These are phyloP conservation scores for Huntiella abstrusa DNA, from an alignment of 2,329 filamentous ascomycete genomes.

Conservation along the genomic window DNA sequence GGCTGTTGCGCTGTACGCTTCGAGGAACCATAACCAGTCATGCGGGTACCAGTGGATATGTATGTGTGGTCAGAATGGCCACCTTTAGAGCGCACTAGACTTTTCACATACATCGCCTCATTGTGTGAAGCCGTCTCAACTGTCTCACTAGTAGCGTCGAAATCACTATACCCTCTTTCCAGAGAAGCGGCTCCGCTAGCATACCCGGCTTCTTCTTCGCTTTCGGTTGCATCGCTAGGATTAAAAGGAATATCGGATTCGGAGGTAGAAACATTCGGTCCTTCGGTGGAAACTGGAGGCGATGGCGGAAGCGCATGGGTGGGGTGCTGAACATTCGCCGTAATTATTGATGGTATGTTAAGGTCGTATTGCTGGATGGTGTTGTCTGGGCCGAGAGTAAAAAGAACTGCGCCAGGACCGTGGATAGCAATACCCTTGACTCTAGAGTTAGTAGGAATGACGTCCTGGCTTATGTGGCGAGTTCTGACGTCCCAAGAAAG, in stretches of 20 bases:
- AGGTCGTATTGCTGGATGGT: conserved; percentile 92
- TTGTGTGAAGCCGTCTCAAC: background rate
- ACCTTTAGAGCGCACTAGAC: conserved; percentile 15
- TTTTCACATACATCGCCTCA: background rate
- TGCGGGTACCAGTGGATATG: conserved; percentile 16
- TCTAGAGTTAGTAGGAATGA: conserved; percentile 45
- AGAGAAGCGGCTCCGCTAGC: background rate
- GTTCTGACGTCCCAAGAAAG: conserved; percentile 76
- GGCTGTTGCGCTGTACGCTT: conserved; percentile 36
- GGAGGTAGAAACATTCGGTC: conserved; percentile 30
- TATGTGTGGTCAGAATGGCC: conserved; percentile 39
- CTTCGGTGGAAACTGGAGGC: conserved; percentile 63
- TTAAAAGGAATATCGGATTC: conserved; percentile 37
- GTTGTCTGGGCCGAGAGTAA: conserved; percentile 73
- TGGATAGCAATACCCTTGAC: conserved; percentile 69
- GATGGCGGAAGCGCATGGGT: conserved; percentile 44
- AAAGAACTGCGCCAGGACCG: conserved; percentile 76
- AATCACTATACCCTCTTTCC: conserved; percentile 4
- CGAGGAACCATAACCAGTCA: background rate
- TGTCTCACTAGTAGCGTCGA: background rate
- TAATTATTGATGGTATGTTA: conserved; percentile 61
- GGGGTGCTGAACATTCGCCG: conserved; percentile 19
- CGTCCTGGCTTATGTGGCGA: conserved; percentile 86
- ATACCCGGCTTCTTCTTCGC: conserved; percentile 41
- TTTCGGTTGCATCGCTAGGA: conserved; percentile 42